Conservation (phyloP, 2,329 filamentous ascomycete species). For the Fusarium scirpi region DNA sequence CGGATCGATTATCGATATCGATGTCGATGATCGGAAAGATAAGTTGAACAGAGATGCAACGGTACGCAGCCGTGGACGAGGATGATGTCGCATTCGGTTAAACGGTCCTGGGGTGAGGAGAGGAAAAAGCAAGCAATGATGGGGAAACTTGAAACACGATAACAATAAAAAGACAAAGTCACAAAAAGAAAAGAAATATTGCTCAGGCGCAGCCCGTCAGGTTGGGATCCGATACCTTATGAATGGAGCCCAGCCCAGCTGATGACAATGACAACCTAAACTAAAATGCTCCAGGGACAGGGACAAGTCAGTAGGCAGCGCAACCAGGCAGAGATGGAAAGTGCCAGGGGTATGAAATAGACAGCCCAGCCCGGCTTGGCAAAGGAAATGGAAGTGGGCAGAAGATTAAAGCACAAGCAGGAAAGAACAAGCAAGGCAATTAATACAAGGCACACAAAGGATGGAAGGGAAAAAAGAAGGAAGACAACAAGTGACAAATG, state of each 20-base stretch:
- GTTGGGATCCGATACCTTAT: conserved; percentile 34
- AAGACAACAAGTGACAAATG: conserved; percentile 8
- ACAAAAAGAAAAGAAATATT: conserved; percentile 14
- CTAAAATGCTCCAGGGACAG: conserved; percentile 15
- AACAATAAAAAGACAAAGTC: conserved; percentile 20
- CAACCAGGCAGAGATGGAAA: conserved; percentile 22
- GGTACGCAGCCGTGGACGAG: conserved; percentile 22
- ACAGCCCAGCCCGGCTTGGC: conserved; percentile 18
- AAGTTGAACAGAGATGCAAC: background rate
- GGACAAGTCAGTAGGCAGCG: background rate
- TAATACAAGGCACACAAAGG: conserved; percentile 25
- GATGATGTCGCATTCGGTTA: conserved; percentile 33
- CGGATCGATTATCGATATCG: conserved; percentile 17
- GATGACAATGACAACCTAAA: conserved; percentile 36
- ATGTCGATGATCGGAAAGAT: conserved; percentile 24
- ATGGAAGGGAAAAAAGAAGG: conserved; percentile 3
- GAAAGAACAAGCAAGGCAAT: conserved; percentile 13
- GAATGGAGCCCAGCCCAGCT: conserved; percentile 37
- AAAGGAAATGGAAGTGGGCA: conserved; percentile 33
- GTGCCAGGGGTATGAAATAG: conserved; percentile 7
- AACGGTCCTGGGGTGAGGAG: background rate
- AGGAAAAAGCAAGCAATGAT: background rate
- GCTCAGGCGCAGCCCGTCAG: conserved; percentile 20
- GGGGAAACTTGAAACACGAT: conserved; percentile 1
- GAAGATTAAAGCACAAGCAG: conserved; percentile 23